Evolutionary conservation across 257 asterid genomes (phyloP).

Genomic region (Salvia splendens): DNA sequence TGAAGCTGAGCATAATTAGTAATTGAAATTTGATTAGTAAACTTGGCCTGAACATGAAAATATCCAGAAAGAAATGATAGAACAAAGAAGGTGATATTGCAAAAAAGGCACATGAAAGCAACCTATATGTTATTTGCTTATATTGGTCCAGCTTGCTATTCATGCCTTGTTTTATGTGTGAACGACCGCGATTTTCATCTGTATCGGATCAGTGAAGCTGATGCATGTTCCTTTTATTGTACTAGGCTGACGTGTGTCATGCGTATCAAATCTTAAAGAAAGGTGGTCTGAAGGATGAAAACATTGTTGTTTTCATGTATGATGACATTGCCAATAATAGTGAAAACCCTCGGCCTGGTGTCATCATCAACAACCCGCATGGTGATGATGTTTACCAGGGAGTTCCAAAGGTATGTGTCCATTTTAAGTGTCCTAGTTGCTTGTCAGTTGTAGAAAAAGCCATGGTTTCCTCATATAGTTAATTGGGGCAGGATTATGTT

Average conservation of each 20-base stretch:
- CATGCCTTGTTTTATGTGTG: background rate
- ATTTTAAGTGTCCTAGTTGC: constrained; percentile 5
- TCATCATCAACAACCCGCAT: constrained; percentile 81
- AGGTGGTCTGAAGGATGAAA: constrained; percentile 94
- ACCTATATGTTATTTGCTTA: background rate
- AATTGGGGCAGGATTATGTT: constrained; percentile 72
- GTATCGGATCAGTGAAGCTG: constrained; percentile 24
- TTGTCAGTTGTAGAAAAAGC: constrained; percentile 17
- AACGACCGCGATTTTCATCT: constrained; percentile 4
- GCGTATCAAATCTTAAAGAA: constrained; percentile 82
- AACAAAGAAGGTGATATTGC: background rate
- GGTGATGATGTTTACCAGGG: constrained; percentile 88
- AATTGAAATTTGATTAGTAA: background rate
- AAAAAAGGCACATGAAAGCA: background rate
- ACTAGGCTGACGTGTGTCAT: constrained; percentile 94
- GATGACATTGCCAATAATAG: constrained; percentile 80
- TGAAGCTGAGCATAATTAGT: background rate
- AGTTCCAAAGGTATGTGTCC: constrained; percentile 78
- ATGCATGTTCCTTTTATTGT: constrained; percentile 25
- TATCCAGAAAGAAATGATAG: background rate
- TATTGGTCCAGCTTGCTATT: background rate
- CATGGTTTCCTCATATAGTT: constrained; percentile 30
- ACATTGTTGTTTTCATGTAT: constrained; percentile 82
- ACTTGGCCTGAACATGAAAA: background rate
- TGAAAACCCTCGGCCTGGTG: constrained; percentile 93